A percentile compares a stretch with the other conserved stretches of the same genome.
phyloP scores from a whole-genome alignment of 768 basidiomycete genomes.

The Tulasnella calospora region DNA sequence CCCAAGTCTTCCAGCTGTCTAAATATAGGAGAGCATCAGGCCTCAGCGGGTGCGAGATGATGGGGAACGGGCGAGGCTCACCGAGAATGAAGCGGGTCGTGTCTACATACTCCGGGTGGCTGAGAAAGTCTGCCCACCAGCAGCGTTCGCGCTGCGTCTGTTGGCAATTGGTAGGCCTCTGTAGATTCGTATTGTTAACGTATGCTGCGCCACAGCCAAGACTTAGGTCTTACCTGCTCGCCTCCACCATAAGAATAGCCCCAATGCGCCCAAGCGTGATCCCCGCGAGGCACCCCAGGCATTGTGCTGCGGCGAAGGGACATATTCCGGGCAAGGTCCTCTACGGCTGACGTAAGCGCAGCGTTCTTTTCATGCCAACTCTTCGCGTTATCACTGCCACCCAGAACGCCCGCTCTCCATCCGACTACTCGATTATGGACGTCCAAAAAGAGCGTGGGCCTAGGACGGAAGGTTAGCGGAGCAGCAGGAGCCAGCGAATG shows the following conservation, averaged over 20 bases:
- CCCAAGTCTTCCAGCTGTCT: background rate
- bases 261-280: background rate
- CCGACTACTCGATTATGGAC: background rate
- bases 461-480: too few species aligned
- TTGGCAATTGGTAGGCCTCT: background rate
- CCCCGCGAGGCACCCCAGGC: background rate
- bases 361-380: background rate
- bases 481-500: too few species aligned
- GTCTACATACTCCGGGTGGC: background rate
- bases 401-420: background rate
- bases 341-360: background rate
- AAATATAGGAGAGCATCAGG: too few species aligned
- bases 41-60: too few species aligned
- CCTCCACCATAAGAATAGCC: background rate
- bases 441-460: background rate
- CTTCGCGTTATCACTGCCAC: background rate
- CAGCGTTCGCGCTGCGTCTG: background rate
- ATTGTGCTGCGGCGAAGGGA: background rate
- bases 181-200: too few species aligned
- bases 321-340: background rate
- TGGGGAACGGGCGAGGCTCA: too few species aligned
- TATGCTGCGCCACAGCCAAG: too few species aligned
- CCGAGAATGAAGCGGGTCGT: background rate
- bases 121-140: background rate
- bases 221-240: background rate